Percentiles rank a stretch among this genome's conserved stretches.
Conservation (phyloP, 306 rosid species). For the Cucumis melo region DNA sequence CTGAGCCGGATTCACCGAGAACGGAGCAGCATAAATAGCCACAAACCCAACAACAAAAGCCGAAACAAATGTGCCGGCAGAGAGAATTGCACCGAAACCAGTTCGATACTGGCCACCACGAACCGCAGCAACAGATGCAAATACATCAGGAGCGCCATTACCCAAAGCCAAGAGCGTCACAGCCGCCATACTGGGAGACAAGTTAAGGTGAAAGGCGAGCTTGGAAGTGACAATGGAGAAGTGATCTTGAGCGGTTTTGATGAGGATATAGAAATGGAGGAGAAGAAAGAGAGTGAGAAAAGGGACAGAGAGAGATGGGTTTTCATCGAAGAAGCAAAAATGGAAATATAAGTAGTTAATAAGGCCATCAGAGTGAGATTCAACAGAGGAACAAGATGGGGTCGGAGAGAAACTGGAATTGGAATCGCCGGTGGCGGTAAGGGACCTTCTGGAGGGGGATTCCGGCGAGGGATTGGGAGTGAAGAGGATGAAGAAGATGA, state of each 20-base stretch:
- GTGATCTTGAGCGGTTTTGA: conserved; percentile 77
- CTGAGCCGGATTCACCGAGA: conserved; percentile 51
- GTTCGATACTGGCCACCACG: conserved; percentile 68
- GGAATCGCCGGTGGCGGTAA: conserved; percentile 5
- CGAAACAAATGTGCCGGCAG: conserved; percentile 85
- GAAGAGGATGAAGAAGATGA: conserved; percentile 30
- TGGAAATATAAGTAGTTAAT: conserved; percentile 35
- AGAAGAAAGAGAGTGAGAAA: conserved; percentile 43
- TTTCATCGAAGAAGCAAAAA: conserved; percentile 28
- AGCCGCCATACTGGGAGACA: conserved; percentile 81
- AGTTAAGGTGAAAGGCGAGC: conserved; percentile 51
- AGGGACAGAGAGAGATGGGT: conserved; percentile 27
- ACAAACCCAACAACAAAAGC: conserved; percentile 91
- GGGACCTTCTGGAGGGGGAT: conserved; percentile 33
- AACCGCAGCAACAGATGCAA: conserved; percentile 75
- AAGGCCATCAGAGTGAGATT: conserved; percentile 33
- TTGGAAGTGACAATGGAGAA: conserved; percentile 69
- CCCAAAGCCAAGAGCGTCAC: conserved; percentile 84
- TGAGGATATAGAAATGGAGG: conserved; percentile 75
- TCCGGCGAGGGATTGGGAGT: conserved; percentile 9
- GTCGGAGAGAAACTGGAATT: not conserved
- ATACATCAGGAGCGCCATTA: conserved; percentile 89
- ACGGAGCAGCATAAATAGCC: conserved; percentile 80
- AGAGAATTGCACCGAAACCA: conserved; percentile 83
- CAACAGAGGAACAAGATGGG: conserved; percentile 16